These are phyloP conservation scores for Nicotiana knightiana DNA, from an alignment of 257 asterid species.

Conservation along the genomic window DNA sequence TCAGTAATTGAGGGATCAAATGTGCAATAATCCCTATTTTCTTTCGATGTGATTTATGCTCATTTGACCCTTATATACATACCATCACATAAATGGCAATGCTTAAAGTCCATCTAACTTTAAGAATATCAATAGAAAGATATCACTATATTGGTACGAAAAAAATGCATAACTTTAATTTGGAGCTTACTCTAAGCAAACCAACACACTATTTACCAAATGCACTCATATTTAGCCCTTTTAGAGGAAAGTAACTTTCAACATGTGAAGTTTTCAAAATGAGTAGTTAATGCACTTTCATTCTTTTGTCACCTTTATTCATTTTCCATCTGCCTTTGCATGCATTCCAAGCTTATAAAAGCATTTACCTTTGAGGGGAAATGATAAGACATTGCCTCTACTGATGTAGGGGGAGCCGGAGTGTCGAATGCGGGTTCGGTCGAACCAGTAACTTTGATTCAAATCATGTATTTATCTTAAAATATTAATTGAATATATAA, in stretches of 20 bases:
- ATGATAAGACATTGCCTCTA: slow-evolving; percentile 25
- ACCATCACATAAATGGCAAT: slow-evolving; percentile 9
- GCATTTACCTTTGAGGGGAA: slow-evolving; percentile 22
- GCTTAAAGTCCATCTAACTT: slow-evolving; percentile 21
- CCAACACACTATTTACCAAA: slow-evolving; percentile 17
- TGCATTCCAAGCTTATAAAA: slow-evolving; percentile 20
- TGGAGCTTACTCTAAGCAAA: slow-evolving; percentile 14
- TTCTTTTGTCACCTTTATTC: slow-evolving; percentile 11
- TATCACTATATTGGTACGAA: background rate
- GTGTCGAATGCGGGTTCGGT: slow-evolving; percentile 6
- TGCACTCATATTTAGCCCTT: slow-evolving; percentile 4
- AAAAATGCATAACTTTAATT: background rate
- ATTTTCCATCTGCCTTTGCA: slow-evolving; percentile 10
- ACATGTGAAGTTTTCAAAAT: slow-evolving; percentile 27
- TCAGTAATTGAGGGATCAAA: no score
- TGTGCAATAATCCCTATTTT: background rate
- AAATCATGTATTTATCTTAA: no score
- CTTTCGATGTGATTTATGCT: background rate
- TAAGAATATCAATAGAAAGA: background rate
- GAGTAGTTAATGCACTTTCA: slow-evolving; percentile 24
- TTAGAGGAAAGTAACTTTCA: slow-evolving; percentile 20
- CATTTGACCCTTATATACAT: slow-evolving; percentile 11
- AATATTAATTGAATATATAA: no score
- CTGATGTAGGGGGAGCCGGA: slow-evolving; percentile 15
- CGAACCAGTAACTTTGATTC: no score